Base-by-base conservation (phyloP, 805 yeast species). In the Metschnikowia chrysomelidarum region DNA sequence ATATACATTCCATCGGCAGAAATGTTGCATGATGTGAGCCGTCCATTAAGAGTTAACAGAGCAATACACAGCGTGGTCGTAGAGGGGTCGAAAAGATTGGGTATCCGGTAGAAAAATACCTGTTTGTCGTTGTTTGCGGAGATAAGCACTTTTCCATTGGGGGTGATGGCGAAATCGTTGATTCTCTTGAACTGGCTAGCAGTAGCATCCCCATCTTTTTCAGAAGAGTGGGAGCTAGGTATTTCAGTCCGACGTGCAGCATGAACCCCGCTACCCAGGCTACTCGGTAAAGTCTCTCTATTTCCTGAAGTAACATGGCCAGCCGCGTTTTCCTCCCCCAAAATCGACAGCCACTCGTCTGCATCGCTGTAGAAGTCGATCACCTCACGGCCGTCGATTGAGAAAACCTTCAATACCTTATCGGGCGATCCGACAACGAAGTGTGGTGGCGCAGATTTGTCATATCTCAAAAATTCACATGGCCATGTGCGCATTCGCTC, bases 361-460 rank as follows among this genome's bases (percentile, higher is more conserved):
- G 56, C 50, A 38, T 62, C 62, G 13, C 60, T 61, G 43, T 67
- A 65, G 38, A 68, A 68, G 39, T 68, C 73, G 49, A 66, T 61
- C n/a, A 67, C 42, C 40, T 66, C 70, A 3, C 47, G 47, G 3
- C 73, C 73, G 31, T 62, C 54, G 7, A 67, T 43, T 35, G 64
- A 62, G 36, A 47, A 68, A 1, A 63, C 69, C 38, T 64, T 64
- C 24, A 68, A 51, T 4, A 60, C 80, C 43, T 80, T 78, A 53
- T 85, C 95, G 0, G 89, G 88, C 0, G 89, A 79, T 0, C 94
- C 91, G 14, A 85, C 67, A 4, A 84, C 69, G 47, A 87, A 80
- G 34, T 71, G 64, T 1, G 71, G 70, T 10, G 54, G 49, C 4
- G 44, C 27, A 13, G 34, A 34, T 11, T 37, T 34, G 12, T 43